Conservation (phyloP, 2,329 filamentous ascomycete genomes). For the Sporothrix pallida region DNA sequence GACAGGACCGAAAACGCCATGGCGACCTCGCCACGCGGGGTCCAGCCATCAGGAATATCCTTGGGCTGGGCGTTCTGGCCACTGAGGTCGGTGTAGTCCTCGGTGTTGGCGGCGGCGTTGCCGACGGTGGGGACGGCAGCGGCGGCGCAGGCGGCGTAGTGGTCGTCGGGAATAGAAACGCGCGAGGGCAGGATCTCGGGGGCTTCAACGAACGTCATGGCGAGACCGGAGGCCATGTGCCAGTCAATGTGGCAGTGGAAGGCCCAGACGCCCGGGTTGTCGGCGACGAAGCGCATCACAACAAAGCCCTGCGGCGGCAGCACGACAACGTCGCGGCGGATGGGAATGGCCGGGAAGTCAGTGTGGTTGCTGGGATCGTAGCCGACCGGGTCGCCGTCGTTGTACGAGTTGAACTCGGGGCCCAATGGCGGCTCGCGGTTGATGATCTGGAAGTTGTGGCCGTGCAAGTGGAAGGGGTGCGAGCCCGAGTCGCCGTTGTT, state of each 20-base stretch:
- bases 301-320: slow-evolving; percentile 70
- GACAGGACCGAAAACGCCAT: slow-evolving; percentile 73
- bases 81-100: slow-evolving; percentile 40
- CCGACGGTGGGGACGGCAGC: slow-evolving; percentile 39
- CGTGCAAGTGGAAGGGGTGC: slow-evolving; percentile 81
- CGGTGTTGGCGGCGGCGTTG: slow-evolving; percentile 43
- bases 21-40: slow-evolving; percentile 72
- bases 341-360: slow-evolving; percentile 60
- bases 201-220: slow-evolving; percentile 68
- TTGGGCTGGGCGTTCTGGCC: slow-evolving; percentile 40
- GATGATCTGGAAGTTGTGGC: slow-evolving; percentile 69
- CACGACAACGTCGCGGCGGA: slow-evolving; percentile 72
- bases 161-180: slow-evolving; percentile 64
- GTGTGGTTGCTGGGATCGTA: slow-evolving; percentile 39
- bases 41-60: slow-evolving; percentile 52
- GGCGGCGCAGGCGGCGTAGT: slow-evolving; percentile 61
- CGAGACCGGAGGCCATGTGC: slow-evolving; percentile 72
- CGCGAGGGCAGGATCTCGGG: slow-evolving; percentile 66
- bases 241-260: slow-evolving; percentile 86
- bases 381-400: slow-evolving; percentile 47
- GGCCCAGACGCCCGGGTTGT: slow-evolving; percentile 66
- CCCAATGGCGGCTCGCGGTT: slow-evolving; percentile 65
- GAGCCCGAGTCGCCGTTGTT: slow-evolving; percentile 75
- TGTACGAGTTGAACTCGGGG: slow-evolving; percentile 59
- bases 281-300: slow-evolving; percentile 69